Percentiles rank a stretch among this genome's conserved stretches.
These are phyloP conservation scores for Apiospora marii DNA, from an alignment of 2,329 filamentous ascomycete species.

Conservation along the genomic window DNA sequence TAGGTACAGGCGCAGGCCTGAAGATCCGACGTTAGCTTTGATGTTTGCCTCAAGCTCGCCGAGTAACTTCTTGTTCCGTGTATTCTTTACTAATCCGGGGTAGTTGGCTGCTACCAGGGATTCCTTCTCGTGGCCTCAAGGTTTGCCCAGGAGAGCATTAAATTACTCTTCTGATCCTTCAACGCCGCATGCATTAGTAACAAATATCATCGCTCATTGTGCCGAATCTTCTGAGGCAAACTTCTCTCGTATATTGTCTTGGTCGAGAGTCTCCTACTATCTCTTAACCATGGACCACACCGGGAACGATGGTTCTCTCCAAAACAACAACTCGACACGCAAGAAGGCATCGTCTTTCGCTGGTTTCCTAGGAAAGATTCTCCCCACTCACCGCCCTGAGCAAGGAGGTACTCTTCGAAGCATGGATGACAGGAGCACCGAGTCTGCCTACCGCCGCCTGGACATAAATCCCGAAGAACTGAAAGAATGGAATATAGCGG, in stretches of 20 bases:
- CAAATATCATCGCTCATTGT: neutral
- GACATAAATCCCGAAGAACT: slow-evolving; percentile 37
- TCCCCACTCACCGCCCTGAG: slow-evolving; percentile 59
- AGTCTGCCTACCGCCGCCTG: slow-evolving; percentile 35
- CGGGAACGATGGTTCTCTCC: neutral
- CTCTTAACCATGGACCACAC: neutral
- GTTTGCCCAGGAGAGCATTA: neutral
- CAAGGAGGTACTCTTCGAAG: slow-evolving; percentile 56
- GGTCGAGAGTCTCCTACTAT: neutral
- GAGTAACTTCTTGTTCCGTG: neutral
- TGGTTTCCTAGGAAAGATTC: slow-evolving; percentile 53
- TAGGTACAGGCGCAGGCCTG: neutral
- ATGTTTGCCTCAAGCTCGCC: slow-evolving; percentile 1
- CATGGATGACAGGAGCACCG: slow-evolving; percentile 24
- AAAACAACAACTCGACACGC: slow-evolving; percentile 8
- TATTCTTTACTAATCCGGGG: slow-evolving; percentile 2
- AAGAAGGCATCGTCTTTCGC: slow-evolving; percentile 44
- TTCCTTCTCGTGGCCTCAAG: slow-evolving; percentile 15
- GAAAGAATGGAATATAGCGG: slow-evolving; percentile 39
- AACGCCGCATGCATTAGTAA: slow-evolving; percentile 7
- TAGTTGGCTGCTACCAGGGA: neutral
- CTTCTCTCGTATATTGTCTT: neutral
- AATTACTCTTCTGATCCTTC: neutral
- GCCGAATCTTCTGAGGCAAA: neutral
- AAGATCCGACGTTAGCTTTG: neutral